phyloP scores from a whole-genome alignment of 2,329 filamentous ascomycete species.

The Fusarium anthophilum region DNA sequence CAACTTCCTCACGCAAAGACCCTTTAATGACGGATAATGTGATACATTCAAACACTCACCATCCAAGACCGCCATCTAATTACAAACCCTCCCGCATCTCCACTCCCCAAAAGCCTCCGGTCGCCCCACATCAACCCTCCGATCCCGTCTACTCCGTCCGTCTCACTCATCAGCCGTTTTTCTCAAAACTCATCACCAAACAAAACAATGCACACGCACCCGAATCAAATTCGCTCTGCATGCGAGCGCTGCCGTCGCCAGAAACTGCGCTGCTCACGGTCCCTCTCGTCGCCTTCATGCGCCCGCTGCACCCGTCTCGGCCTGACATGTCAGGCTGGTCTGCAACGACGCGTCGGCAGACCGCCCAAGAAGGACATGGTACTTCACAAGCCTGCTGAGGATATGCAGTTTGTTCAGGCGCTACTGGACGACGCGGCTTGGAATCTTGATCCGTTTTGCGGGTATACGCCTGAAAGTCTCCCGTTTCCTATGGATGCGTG shows the following conservation, averaged over 20 bases:
- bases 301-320: conserved; percentile 43
- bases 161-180: not conserved
- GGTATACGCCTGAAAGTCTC: conserved; percentile 12
- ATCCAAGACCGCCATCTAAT: not conserved
- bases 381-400: conserved; percentile 1
- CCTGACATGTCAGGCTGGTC: conserved; percentile 42
- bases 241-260: conserved; percentile 48
- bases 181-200: not conserved
- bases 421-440: conserved; percentile 29
- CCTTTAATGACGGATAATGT: not conserved
- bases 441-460: conserved; percentile 27
- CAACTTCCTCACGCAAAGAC: not conserved
- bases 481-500: conserved; percentile 36
- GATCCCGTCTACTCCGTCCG: conserved; percentile 17
- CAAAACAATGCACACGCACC: conserved; percentile 40
- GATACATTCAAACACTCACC: not conserved
- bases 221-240: conserved; percentile 46
- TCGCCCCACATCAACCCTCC: conserved; percentile 27
- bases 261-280: conserved; percentile 46
- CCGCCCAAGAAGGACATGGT: conserved; percentile 39
- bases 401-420: conserved; percentile 28
- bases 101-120: conserved; percentile 28
- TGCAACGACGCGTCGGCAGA: conserved; percentile 46
- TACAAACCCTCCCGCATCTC: not conserved
- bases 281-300: conserved; percentile 36